Conservation (phyloP, 2,329 filamentous ascomycete species). For the Sodiomyces alkalinus region DNA sequence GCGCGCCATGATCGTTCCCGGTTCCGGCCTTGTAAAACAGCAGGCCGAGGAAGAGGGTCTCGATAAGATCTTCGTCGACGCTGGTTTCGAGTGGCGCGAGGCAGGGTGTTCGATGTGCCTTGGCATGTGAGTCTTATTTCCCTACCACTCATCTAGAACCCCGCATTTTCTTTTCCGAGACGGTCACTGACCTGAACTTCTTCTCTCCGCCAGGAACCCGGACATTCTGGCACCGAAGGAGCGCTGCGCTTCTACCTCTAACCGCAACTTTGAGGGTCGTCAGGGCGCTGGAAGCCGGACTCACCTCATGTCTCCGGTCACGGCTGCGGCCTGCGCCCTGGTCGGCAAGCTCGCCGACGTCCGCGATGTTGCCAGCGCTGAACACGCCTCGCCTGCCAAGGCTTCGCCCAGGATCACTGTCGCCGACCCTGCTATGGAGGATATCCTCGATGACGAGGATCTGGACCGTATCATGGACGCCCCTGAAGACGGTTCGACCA, state of each 20-base stretch:
- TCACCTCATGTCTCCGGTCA: slow-evolving; percentile 92
- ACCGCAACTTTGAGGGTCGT: slow-evolving; percentile 93
- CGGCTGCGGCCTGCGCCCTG: slow-evolving; percentile 85
- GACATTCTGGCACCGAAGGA: slow-evolving; percentile 88
- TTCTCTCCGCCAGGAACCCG: no score
- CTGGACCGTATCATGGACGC: slow-evolving; percentile 39
- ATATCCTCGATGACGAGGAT: slow-evolving; percentile 35
- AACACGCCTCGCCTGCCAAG: slow-evolving; percentile 34
- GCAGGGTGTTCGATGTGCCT: slow-evolving; percentile 98
- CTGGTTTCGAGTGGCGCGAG: slow-evolving; percentile 96
- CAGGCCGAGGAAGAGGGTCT: slow-evolving; percentile 85
- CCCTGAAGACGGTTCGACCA: slow-evolving; percentile 50
- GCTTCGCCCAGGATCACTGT: slow-evolving; percentile 46
- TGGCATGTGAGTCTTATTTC: slow-evolving; percentile 51
- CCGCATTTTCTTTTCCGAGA: no score
- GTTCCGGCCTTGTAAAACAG: slow-evolving; percentile 84
- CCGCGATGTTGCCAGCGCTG: slow-evolving; percentile 42
- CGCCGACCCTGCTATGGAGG: slow-evolving; percentile 36
- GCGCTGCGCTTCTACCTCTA: slow-evolving; percentile 88
- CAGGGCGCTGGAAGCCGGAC: slow-evolving; percentile 86
- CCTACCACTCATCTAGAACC: not conserved
- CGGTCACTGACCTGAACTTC: no score
- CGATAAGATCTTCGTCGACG: slow-evolving; percentile 80
- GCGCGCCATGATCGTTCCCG: slow-evolving; percentile 90
- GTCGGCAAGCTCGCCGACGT: slow-evolving; percentile 87